These are phyloP conservation scores for Stromatinia cepivora DNA, from an alignment of 2,329 filamentous ascomycete genomes.

Conservation along the genomic window DNA sequence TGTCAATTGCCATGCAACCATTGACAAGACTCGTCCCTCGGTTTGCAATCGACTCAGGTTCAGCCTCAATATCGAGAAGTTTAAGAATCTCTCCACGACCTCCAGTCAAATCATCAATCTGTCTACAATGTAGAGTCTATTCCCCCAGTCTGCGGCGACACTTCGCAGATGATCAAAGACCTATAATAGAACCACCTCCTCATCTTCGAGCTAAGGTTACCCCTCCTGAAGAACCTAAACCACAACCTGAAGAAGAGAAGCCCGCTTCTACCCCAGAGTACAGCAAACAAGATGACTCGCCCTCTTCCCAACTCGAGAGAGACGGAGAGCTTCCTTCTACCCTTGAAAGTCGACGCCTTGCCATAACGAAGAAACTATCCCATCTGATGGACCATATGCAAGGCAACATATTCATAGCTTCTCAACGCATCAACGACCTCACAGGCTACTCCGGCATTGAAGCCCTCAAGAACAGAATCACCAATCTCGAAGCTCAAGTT, in stretches of 20 bases:
- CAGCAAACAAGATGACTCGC: conserved; percentile 10
- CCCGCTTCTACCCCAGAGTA: not conserved
- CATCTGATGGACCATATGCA: conserved; percentile 87
- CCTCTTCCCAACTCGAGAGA: conserved; percentile 17
- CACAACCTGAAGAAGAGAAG: conserved; percentile 11
- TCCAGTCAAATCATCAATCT: conserved; percentile 42
- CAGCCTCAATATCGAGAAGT: conserved; percentile 29
- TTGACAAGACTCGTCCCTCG: conserved; percentile 37
- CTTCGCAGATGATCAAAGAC: conserved; percentile 33
- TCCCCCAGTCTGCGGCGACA: conserved; percentile 42
- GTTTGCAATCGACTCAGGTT: conserved; percentile 36
- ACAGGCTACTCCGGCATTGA: conserved; percentile 95
- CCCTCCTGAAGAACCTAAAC: conserved; percentile 21
- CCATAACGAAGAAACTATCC: conserved; percentile 55
- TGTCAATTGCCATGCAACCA: conserved; percentile 38
- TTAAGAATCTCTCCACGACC: conserved; percentile 30
- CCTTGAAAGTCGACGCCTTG: conserved; percentile 47
- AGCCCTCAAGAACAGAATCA: conserved; percentile 76
- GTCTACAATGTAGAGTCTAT: conserved; percentile 45
- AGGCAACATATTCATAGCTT: conserved; percentile 78
- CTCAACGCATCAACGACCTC: conserved; percentile 86
- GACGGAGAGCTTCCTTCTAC: conserved; percentile 48
- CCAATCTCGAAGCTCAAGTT: conserved; percentile 61
- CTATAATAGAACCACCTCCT: conserved; percentile 12
- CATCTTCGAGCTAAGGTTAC: conserved; percentile 20